Conservation (phyloP, 1,284 basidiomycete genomes). For the Sutorius eximius region DNA sequence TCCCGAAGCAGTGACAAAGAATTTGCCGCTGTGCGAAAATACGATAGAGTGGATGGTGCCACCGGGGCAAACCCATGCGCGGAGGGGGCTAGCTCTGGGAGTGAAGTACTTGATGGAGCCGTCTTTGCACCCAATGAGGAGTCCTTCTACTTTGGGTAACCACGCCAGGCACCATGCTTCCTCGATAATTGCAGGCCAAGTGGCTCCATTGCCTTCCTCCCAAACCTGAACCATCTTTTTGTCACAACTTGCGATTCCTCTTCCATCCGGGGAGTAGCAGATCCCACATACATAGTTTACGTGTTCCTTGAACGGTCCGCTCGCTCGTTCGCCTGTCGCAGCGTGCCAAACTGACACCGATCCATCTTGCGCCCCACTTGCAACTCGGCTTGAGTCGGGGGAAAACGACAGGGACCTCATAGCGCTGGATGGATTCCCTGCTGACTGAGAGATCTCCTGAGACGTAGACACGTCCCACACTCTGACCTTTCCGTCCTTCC, state of each 20-base stretch:
- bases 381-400: slow-evolving; percentile 1
- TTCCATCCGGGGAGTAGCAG: background rate
- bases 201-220: background rate
- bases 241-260: background rate
- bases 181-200: background rate
- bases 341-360: slow-evolving; percentile 20
- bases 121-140: background rate
- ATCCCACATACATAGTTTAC: background rate
- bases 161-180: background rate
- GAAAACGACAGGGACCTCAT: background rate
- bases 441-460: background rate
- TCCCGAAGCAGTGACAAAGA: background rate
- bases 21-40: background rate
- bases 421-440: background rate
- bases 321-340: background rate
- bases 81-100: background rate
- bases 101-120: background rate
- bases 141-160: background rate
- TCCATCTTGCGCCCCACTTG: background rate
- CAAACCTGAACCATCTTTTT: background rate
- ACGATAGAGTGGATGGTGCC: background rate
- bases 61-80: background rate
- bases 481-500: background rate
- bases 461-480: background rate
- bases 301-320: background rate